Evolutionary conservation across 345 rosid genomes (phyloP), one percentile per base, ranked within the genome.

Genomic region (Mallotus nudiflorus): DNA sequence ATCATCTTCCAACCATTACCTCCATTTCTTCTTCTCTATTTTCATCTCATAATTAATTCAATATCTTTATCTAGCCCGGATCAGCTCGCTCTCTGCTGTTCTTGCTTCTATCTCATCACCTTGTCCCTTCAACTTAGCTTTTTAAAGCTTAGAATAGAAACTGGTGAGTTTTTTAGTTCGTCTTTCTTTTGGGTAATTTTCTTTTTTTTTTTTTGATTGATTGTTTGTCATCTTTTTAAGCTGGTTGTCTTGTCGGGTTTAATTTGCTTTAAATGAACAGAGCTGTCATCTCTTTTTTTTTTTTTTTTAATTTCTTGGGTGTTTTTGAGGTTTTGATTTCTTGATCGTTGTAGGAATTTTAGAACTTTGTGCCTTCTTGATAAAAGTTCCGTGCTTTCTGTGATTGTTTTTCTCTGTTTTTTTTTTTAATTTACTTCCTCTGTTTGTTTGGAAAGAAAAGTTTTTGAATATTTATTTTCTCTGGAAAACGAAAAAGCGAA

Each of bases 381-480:
- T 50, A 18, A 28, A n/a, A 48, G 28, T 5, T 18, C 3, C 20
- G 39, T 14, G 9, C 49, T 37, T 22, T 6, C 19, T 39, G 27
- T n/a, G n/a, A n/a, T 28, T 29, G 27, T 2, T 33, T 7, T 61
- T 67, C 55, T 44, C 29, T 51, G 35, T 49, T 63, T 28, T 33
- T 33, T 33, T 33, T 27, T 18, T 33, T 4, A 19, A 15, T 45
- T 15, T 14, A 12, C 8, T 49, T 65, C 50, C 14, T 63, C 14
- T 33, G 69, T 35, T 66, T 67, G 62, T 5, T 19, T 40, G 35
- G 25, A 55, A 31, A 29, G 57, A 66, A 50, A 31, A 65, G 37
- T 3, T 9, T 12, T 58, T 28, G 46, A 24, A 3, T 27, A 61
- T 6, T 18, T 19, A 1, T 51, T 27, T 42, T 12, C 25, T 53